These are phyloP conservation scores for Mycena albidolilacea DNA, from an alignment of 768 basidiomycete species.

Conservation along the genomic window DNA sequence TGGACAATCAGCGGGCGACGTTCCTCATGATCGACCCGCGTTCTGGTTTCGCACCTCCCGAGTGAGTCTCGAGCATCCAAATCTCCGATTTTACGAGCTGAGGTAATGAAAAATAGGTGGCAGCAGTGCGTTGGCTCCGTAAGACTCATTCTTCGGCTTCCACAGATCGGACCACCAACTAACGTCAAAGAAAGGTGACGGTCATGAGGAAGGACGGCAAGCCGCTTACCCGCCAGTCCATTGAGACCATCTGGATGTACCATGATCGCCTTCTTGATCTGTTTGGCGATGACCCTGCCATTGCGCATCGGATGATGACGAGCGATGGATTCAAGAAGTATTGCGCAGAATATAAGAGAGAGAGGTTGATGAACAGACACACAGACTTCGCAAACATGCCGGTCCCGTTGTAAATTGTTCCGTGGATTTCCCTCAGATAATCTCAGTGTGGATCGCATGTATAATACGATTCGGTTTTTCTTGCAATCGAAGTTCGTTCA, in stretches of 20 bases:
- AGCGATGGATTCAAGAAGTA: conserved; percentile 17
- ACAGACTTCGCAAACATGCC: conserved; percentile 11
- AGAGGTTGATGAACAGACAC: conserved; percentile 3
- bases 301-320: conserved; percentile 26
- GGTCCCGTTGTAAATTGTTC: conserved; percentile 14
- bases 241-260: conserved; percentile 51
- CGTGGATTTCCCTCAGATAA: no score
- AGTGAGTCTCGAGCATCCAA: conserved; percentile 32
- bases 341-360: conserved; percentile 24
- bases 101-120: conserved; percentile 20
- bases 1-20: conserved; percentile 49
- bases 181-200: conserved; percentile 19
- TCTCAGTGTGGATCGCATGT: no score
- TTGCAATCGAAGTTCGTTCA: no score
- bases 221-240: conserved; percentile 33
- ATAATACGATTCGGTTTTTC: no score
- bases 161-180: not conserved
- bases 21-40: conserved; percentile 48
- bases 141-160: not conserved
- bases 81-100: not conserved
- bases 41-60: conserved; percentile 44
- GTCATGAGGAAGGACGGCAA: conserved; percentile 37
- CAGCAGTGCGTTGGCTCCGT: conserved; percentile 35
- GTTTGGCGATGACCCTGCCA: conserved; percentile 40
- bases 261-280: conserved; percentile 49